A percentile compares a stretch with the other conserved stretches of the same genome.
phyloP scores from a whole-genome alignment of 1,139 yeast genomes.

The Diutina sp. region DNA sequence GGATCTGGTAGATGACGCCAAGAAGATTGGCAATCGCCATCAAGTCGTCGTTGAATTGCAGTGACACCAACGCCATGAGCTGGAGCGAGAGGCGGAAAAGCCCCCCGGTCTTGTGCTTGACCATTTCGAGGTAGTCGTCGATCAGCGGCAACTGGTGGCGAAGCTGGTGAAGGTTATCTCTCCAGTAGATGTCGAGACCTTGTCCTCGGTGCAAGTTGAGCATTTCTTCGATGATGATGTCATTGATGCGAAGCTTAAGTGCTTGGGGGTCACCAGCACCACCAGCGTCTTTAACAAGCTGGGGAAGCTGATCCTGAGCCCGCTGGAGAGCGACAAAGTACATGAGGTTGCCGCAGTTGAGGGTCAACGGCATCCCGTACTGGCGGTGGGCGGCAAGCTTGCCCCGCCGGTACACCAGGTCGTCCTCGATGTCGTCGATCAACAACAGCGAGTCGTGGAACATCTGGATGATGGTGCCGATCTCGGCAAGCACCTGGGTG shows the following conservation, averaged over 20 bases:
- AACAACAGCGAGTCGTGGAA: conserved; percentile 52
- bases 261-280: background rate
- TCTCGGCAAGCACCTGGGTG: conserved; percentile 5
- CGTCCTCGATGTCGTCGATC: conserved; percentile 84
- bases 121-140: conserved; percentile 66
- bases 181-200: conserved; percentile 80
- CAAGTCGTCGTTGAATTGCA: conserved; percentile 9
- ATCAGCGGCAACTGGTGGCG: conserved; percentile 43
- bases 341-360: conserved; percentile 74
- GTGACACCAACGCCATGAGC: conserved; percentile 32
- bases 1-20: conserved; percentile 72
- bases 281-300: conserved; percentile 4
- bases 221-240: conserved; percentile 54
- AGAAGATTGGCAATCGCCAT: conserved; percentile 62
- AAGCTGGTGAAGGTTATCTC: conserved; percentile 33
- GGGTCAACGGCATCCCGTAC: conserved; percentile 67
- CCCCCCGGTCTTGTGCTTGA: conserved; percentile 82
- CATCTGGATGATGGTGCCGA: conserved; percentile 30
- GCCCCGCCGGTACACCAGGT: conserved; percentile 59
- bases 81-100: conserved; percentile 62
- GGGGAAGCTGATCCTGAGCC: conserved; percentile 18
- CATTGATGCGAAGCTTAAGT: conserved; percentile 10
- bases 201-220: conserved; percentile 78
- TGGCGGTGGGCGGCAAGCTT: conserved; percentile 63
- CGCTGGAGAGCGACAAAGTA: conserved; percentile 57